A percentile compares a stretch with the other conserved stretches of the same genome.
phyloP scores from a whole-genome alignment of 2,329 filamentous ascomycete species.

The Myriosclerotinia duriaeana region DNA sequence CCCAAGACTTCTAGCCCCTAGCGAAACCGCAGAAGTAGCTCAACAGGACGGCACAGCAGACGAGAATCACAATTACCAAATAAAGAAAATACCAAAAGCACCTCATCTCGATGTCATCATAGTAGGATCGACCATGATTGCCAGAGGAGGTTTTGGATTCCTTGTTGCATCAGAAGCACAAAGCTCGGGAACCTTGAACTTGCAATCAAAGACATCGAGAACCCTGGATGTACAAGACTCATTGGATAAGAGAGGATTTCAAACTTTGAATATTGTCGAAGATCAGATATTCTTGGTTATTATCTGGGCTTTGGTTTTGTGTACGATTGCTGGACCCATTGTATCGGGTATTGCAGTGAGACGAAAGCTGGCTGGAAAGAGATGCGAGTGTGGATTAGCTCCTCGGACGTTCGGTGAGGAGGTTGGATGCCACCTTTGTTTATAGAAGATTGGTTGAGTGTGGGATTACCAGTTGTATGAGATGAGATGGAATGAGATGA shows the following conservation, averaged over 20 bases:
- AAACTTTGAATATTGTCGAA: slow-evolving; percentile 25
- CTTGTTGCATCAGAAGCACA: slow-evolving; percentile 70
- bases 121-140: slow-evolving; percentile 59
- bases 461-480: neutral
- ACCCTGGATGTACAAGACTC: neutral
- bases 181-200: slow-evolving; percentile 43
- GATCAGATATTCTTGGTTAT: slow-evolving; percentile 51
- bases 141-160: slow-evolving; percentile 76
- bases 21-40: neutral
- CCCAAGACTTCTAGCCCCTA: too few relatives aligned
- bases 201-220: neutral
- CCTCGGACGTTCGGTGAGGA: neutral
- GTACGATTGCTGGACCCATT: slow-evolving; percentile 54
- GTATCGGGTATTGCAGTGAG: slow-evolving; percentile 24
- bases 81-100: neutral
- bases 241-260: neutral
- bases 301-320: slow-evolving; percentile 56
- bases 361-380: neutral
- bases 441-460: neutral
- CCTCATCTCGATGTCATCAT: slow-evolving; percentile 28
- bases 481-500: neutral
- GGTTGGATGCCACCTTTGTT: slow-evolving; percentile 16
- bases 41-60: neutral
- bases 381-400: neutral
- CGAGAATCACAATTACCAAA: neutral